A percentile compares a stretch with the other conserved stretches of the same genome.
Evolutionary conservation across 2,329 filamentous ascomycete genomes (phyloP).

Genomic region (Colletotrichum orbiculare): DNA sequence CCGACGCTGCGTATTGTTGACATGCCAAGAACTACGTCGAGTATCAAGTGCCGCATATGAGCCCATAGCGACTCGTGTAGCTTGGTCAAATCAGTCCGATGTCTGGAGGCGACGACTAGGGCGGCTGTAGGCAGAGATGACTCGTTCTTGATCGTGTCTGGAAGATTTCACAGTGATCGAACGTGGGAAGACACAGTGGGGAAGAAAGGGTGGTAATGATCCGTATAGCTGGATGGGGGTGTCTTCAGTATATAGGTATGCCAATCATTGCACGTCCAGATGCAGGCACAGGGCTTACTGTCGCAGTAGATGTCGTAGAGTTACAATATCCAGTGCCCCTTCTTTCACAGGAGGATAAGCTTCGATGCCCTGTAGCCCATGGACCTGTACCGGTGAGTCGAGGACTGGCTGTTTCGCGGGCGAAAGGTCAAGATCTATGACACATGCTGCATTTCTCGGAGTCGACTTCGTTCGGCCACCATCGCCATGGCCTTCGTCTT

Average conservation of each 20-base stretch:
- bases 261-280: too few species aligned
- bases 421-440: background rate
- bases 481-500: background rate
- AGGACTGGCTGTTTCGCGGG: background rate
- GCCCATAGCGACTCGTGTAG: conserved; percentile 19
- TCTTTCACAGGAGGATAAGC: conserved; percentile 1
- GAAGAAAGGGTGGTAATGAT: conserved; percentile 76
- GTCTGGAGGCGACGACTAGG: conserved; percentile 76
- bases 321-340: background rate
- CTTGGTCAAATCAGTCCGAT: conserved; percentile 52
- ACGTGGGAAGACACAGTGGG: conserved; percentile 69
- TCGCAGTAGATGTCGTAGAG: background rate
- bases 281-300: background rate
- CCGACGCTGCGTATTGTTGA: conserved; percentile 57
- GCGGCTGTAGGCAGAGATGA: conserved; percentile 76
- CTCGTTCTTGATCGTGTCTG: conserved; percentile 68
- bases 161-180: conserved; percentile 64
- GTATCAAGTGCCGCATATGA: conserved; percentile 14
- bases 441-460: background rate
- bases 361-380: background rate
- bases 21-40: conserved; percentile 16
- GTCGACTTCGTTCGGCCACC: background rate
- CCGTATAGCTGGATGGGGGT: conserved; percentile 61
- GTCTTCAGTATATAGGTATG: background rate
- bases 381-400: background rate